Evolutionary conservation across 345 rosid genomes (phyloP).

Genomic region (Gossypium sturtianum): DNA sequence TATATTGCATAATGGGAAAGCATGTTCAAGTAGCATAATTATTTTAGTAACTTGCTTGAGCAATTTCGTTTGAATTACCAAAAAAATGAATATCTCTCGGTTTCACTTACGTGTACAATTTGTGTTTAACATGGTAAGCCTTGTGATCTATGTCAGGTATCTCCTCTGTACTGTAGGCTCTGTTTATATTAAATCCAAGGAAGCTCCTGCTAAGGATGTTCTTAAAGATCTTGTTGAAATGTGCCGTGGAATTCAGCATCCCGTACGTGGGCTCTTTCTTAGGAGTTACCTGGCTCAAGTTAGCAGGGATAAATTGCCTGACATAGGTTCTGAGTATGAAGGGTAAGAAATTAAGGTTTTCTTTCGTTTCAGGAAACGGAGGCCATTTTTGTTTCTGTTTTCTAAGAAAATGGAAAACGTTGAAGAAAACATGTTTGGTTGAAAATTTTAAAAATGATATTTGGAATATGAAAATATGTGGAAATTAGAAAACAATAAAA

Average conservation of each 20-base stretch:
- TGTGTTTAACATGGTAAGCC: neutral
- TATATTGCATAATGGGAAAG: neutral
- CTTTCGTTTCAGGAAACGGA: too few species aligned
- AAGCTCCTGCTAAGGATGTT: conserved; percentile 96
- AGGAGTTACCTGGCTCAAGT: conserved; percentile 98
- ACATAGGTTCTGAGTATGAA: conserved; percentile 91
- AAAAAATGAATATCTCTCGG: neutral
- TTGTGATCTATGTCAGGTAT: conserved; percentile 45
- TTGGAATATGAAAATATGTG: too few species aligned
- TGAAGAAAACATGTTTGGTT: too few species aligned
- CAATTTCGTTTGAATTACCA: neutral
- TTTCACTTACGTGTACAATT: neutral
- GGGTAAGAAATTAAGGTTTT: conserved; percentile 53
- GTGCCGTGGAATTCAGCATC: conserved; percentile 99
- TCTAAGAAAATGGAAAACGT: too few species aligned
- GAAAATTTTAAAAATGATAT: too few species aligned
- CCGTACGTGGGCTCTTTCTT: conserved; percentile 92
- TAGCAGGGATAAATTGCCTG: conserved; percentile 93
- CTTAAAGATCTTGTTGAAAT: conserved; percentile 98
- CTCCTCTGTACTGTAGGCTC: conserved; percentile 97
- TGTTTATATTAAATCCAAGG: conserved; percentile 91
- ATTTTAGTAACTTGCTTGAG: neutral
- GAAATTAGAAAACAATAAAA: too few species aligned
- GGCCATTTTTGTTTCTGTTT: too few species aligned
- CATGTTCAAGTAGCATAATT: neutral